Evolutionary conservation across 495 filamentous ascomycete species (phyloP).

Genomic region (Neurospora sp.): DNA sequence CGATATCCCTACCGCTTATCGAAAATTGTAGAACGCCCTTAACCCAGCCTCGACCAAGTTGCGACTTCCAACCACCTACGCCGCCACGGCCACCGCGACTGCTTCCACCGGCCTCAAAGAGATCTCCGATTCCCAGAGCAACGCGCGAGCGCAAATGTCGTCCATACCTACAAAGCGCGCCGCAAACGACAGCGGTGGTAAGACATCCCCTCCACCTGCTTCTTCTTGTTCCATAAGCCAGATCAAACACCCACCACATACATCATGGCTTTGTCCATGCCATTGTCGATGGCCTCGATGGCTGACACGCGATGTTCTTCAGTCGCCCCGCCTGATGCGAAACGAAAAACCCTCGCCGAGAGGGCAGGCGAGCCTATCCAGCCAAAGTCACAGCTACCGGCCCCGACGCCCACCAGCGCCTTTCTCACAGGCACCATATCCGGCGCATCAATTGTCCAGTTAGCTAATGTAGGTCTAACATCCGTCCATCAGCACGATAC

Average conservation of each 20-base stretch:
- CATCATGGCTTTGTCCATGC: neutral
- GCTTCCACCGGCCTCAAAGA: constrained; percentile 23
- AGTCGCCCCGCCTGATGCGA: constrained; percentile 41
- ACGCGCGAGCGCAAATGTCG: constrained; percentile 50
- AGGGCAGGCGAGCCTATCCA: constrained; percentile 39
- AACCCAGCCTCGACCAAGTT: neutral
- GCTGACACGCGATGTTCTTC: constrained; percentile 11
- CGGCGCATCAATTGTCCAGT: constrained; percentile 14
- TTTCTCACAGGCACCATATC: constrained; percentile 3
- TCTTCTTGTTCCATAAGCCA: neutral
- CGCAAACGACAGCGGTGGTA: constrained; percentile 22
- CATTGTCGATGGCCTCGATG: neutral
- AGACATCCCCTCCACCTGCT: neutral
- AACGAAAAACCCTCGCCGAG: constrained; percentile 50
- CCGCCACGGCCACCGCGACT: constrained; percentile 1
- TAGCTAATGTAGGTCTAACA: constrained; percentile 7
- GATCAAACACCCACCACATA: neutral
- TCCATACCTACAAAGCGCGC: constrained; percentile 41
- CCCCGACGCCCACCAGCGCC: neutral
- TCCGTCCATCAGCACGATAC: neutral
- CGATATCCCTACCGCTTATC: neutral
- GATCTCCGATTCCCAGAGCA: constrained; percentile 52
- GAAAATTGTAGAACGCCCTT: neutral
- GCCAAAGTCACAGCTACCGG: constrained; percentile 15
- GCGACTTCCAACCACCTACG: neutral